Evolutionary conservation across 2,329 filamentous ascomycete genomes (phyloP).

Genomic region (Exophiala viscosa): DNA sequence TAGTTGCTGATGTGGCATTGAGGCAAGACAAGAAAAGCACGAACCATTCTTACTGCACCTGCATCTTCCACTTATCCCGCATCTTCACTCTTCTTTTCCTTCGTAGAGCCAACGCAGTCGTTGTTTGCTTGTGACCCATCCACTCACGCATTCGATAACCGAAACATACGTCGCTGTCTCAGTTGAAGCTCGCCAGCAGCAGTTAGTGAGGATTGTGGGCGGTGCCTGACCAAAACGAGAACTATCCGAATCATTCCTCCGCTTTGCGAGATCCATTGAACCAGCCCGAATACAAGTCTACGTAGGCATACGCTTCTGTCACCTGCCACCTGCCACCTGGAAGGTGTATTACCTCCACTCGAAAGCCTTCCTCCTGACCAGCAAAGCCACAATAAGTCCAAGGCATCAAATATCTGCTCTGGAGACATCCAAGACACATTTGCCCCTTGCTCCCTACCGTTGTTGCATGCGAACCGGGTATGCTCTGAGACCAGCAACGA

Average conservation of each 20-base stretch:
- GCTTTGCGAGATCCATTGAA: not conserved
- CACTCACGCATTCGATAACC: not conserved
- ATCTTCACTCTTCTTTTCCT: not conserved
- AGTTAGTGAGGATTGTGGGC: not conserved
- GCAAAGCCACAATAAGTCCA: not conserved
- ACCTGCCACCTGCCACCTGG: not conserved
- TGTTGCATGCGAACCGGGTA: too few species aligned
- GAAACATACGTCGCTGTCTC: constrained; percentile 9
- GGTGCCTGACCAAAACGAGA: constrained; percentile 3
- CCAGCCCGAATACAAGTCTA: not conserved
- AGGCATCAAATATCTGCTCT: too few species aligned
- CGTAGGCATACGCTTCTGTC: not conserved
- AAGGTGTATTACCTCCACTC: not conserved
- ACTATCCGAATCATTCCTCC: constrained; percentile 1
- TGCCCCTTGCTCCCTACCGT: too few species aligned
- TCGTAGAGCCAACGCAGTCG: not conserved
- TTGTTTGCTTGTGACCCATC: not conserved
- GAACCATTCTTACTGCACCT: not conserved
- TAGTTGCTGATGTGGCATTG: constrained; percentile 9
- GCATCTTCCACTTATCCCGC: not conserved
- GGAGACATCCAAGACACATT: too few species aligned
- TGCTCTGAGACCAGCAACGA: not conserved
- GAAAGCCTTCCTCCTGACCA: not conserved
- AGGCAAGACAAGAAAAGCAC: not conserved
- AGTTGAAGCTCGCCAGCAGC: constrained; percentile 2